Conservation (phyloP, 306 rosid species). For the Glycine latifolia region DNA sequence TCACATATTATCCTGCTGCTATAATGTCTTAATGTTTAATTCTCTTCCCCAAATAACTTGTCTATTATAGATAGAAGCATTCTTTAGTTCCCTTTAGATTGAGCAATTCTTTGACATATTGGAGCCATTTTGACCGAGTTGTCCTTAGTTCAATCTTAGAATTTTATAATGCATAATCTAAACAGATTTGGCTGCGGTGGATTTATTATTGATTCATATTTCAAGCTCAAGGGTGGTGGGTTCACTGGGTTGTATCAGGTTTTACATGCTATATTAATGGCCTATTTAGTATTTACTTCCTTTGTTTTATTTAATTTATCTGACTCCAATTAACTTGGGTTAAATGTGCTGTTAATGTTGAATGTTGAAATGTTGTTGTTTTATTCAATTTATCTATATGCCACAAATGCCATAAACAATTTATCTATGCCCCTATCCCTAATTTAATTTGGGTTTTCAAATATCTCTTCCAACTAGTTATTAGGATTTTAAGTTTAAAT, state of each 20-base stretch:
- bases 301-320: no score
- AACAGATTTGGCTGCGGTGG: background rate
- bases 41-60: conserved; percentile 2
- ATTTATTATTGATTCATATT: background rate
- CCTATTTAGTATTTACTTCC: no score
- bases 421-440: no score
- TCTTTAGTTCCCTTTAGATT: background rate
- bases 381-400: no score
- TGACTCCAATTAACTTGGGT: no score
- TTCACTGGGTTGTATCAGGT: background rate
- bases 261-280: no score
- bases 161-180: background rate
- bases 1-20: background rate
- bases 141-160: background rate
- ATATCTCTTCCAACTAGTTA: no score
- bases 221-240: background rate
- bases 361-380: no score
- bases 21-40: background rate
- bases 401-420: no score
- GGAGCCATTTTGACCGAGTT: conserved; percentile 4
- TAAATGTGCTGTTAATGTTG: no score
- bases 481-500: no score
- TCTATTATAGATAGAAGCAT: background rate
- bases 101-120: conserved; percentile 11
- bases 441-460: background rate